These are phyloP conservation scores for Diplodia scrobiculata DNA, from an alignment of 2,329 filamentous ascomycete genomes.

Conservation along the genomic window DNA sequence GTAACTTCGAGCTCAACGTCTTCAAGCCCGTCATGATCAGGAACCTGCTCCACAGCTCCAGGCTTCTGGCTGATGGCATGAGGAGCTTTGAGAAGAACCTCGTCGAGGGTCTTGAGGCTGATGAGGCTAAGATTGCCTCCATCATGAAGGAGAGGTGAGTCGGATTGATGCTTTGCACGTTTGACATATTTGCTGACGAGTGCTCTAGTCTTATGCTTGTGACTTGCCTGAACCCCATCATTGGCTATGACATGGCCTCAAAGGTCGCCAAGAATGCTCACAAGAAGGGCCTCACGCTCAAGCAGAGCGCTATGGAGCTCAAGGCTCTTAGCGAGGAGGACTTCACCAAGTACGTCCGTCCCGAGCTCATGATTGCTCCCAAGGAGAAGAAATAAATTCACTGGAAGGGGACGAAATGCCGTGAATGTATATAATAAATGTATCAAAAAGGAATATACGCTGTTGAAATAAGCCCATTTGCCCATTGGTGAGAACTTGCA, in stretches of 20 bases:
- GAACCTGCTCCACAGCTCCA: constrained; percentile 89
- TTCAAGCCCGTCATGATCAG: constrained; percentile 97
- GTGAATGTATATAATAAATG: constrained; percentile 20
- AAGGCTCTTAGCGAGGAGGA: constrained; percentile 84
- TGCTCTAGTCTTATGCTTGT: constrained; percentile 84
- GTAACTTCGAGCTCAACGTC: constrained; percentile 98
- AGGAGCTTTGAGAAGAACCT: constrained; percentile 92
- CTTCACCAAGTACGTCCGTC: constrained; percentile 85
- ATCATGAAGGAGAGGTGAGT: constrained; percentile 92
- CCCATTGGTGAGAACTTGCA: background rate
- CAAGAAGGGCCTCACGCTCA: constrained; percentile 94
- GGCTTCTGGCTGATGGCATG: constrained; percentile 90
- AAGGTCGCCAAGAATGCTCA: constrained; percentile 98
- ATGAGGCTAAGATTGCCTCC: constrained; percentile 86
- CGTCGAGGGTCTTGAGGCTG: constrained; percentile 82
- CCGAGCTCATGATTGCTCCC: constrained; percentile 93
- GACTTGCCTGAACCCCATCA: constrained; percentile 95
- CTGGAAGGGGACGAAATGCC: constrained; percentile 1
- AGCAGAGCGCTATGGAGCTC: constrained; percentile 91
- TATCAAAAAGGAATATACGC: constrained; percentile 2
- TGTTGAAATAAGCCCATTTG: background rate
- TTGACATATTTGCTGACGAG: constrained; percentile 29
- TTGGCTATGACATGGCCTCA: constrained; percentile 95
- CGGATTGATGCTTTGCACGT: background rate
- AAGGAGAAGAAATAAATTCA: constrained; percentile 62